These are phyloP conservation scores for Raddia distichophylla DNA, from an alignment of 176 grass and related monocot genomes.

Conservation along the genomic window DNA sequence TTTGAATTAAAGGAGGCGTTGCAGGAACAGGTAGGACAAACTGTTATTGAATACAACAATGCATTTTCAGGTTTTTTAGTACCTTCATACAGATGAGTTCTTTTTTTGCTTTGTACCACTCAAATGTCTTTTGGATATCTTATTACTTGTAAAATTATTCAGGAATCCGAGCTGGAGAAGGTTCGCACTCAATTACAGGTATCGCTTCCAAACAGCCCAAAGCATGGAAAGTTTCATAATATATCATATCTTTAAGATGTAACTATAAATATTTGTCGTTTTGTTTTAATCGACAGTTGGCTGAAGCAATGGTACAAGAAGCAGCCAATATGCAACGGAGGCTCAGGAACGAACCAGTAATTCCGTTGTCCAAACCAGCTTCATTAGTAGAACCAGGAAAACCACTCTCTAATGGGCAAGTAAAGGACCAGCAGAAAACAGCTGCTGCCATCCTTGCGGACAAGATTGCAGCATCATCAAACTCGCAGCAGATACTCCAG, in stretches of 20 bases:
- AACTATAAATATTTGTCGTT: slow-evolving; percentile 22
- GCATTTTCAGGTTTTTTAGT: slow-evolving; percentile 6
- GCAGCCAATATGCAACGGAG: slow-evolving; percentile 72
- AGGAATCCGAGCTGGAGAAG: slow-evolving; percentile 94
- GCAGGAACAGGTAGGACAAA: slow-evolving; percentile 80
- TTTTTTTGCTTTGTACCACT: slow-evolving; percentile 24
- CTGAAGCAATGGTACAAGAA: slow-evolving; percentile 73
- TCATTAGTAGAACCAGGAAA: slow-evolving; percentile 46
- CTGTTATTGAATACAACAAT: neutral
- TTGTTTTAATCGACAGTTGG: slow-evolving; percentile 54
- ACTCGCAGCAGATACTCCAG: slow-evolving; percentile 84
- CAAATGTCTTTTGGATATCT: slow-evolving; percentile 35
- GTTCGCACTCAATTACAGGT: slow-evolving; percentile 84
- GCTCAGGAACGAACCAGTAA: slow-evolving; percentile 76
- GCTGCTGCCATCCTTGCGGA: slow-evolving; percentile 80
- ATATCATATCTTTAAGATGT: slow-evolving; percentile 27
- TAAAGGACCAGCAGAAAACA: slow-evolving; percentile 54
- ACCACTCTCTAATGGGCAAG: slow-evolving; percentile 55
- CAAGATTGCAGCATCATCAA: slow-evolving; percentile 78
- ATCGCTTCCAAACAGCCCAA: slow-evolving; percentile 26
- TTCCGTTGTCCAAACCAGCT: slow-evolving; percentile 39
- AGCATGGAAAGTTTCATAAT: neutral
- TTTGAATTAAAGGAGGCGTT: slow-evolving; percentile 83
- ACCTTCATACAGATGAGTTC: slow-evolving; percentile 9
- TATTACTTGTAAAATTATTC: slow-evolving; percentile 49